These are phyloP conservation scores for Coprinopsis cinerea DNA, from an alignment of 768 basidiomycete genomes.

Conservation along the genomic window DNA sequence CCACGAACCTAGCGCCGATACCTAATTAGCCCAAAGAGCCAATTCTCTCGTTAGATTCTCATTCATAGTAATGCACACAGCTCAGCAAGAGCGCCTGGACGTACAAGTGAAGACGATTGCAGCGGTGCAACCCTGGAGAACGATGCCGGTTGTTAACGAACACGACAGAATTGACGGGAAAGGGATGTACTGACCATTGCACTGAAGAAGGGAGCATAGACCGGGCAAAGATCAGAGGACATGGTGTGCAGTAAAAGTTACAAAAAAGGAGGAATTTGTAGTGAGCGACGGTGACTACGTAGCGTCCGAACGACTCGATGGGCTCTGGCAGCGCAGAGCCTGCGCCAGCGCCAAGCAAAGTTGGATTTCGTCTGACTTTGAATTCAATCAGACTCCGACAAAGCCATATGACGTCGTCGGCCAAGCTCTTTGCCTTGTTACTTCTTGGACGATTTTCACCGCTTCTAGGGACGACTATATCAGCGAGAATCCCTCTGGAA, in stretches of 20 bases:
- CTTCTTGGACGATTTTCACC: no score
- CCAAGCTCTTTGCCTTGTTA: no score
- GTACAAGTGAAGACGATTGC: constrained; percentile 98
- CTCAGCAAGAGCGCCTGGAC: constrained; percentile 22
- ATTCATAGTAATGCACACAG: neutral
- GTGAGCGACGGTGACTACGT: constrained; percentile 9
- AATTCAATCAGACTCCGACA: neutral
- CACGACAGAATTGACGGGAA: neutral
- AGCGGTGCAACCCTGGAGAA: constrained; percentile 83
- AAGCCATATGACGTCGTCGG: no score
- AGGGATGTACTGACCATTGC: constrained; percentile 65
- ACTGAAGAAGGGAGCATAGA: constrained; percentile 98
- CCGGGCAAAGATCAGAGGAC: constrained; percentile 78
- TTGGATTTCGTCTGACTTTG: constrained; percentile 6
- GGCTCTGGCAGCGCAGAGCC: no score
- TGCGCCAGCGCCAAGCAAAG: constrained; percentile 5
- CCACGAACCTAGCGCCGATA: constrained; percentile 76
- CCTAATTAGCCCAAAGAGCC: constrained; percentile 33
- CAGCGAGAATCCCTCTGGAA: no score
- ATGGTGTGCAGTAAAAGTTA: constrained; percentile 26
- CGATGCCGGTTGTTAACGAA: constrained; percentile 16
- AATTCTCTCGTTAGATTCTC: neutral
- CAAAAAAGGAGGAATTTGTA: neutral
- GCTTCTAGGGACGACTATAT: no score
- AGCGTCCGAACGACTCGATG: constrained; percentile 10